Conservation (phyloP, 2,329 filamentous ascomycete genomes). For the Penicillium glabrum region DNA sequence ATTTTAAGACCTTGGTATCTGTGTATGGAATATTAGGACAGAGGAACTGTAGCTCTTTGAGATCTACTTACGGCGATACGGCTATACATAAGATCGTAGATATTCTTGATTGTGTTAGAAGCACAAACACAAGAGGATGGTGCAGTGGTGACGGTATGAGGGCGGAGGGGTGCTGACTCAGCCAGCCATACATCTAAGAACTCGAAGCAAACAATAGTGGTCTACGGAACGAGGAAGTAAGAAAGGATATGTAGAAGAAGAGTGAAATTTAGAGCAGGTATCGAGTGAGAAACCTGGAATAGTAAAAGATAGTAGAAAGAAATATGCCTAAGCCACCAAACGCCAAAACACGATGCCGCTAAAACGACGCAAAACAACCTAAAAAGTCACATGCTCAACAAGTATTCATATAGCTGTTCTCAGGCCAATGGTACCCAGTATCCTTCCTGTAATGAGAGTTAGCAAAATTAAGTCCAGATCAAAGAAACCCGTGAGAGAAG, state of each 20-base stretch:
- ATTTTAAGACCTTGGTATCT: neutral
- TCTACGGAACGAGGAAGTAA: neutral
- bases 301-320: constrained; percentile 1
- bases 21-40: neutral
- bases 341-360: constrained; percentile 31
- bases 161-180: neutral
- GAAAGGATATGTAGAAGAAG: neutral
- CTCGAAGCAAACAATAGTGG: no score
- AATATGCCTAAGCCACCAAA: constrained; percentile 7
- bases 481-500: neutral
- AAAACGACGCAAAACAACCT: constrained; percentile 18
- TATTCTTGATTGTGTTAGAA: neutral
- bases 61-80: neutral
- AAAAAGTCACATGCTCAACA: constrained; percentile 41
- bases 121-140: neutral
- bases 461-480: neutral
- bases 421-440: constrained; percentile 60
- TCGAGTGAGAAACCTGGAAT: neutral
- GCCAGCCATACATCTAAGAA: neutral
- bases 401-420: constrained; percentile 60
- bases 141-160: neutral
- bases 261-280: neutral
- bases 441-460: constrained; percentile 33
- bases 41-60: neutral
- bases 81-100: neutral